phyloP scores from a whole-genome alignment of 108 stramenopile genomes.

The Skeletonema grethae region DNA sequence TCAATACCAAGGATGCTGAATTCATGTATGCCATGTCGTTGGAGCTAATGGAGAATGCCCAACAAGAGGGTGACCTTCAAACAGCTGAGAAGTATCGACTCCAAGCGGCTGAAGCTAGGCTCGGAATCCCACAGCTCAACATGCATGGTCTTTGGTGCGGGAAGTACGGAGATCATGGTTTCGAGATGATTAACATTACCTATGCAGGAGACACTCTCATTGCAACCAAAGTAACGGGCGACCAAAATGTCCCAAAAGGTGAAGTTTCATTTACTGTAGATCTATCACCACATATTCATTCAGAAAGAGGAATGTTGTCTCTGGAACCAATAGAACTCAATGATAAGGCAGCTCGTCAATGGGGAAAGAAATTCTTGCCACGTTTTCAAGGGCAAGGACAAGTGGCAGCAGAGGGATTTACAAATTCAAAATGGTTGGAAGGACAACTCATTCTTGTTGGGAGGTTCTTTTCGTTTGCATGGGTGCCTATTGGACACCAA shows the following conservation, averaged over 20 bases:
- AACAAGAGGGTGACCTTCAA: conserved; percentile 29
- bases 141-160: conserved; percentile 83
- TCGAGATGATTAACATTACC: conserved; percentile 86
- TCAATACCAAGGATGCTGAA: conserved; percentile 71
- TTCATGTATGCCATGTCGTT: conserved; percentile 58
- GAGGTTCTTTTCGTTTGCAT: conserved; percentile 76
- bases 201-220: conserved; percentile 64
- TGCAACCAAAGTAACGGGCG: conserved; percentile 78
- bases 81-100: conserved; percentile 31
- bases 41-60: conserved; percentile 52
- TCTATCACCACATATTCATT: conserved; percentile 39
- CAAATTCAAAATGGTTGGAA: conserved; percentile 64
- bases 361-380: conserved; percentile 68
- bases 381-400: conserved; percentile 69
- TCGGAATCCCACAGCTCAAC: conserved; percentile 67
- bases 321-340: conserved; percentile 74
- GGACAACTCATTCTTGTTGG: conserved; percentile 80
- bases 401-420: conserved; percentile 68
- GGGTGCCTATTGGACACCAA: conserved; percentile 79
- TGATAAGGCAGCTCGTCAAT: conserved; percentile 60
- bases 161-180: conserved; percentile 76
- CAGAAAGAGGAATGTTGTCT: neutral
- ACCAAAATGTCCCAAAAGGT: conserved; percentile 72
- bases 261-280: conserved; percentile 73
- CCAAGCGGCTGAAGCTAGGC: conserved; percentile 54